These are phyloP conservation scores for Pestalotiopsis sp. DNA, from an alignment of 2,329 filamentous ascomycete genomes.

Conservation along the genomic window DNA sequence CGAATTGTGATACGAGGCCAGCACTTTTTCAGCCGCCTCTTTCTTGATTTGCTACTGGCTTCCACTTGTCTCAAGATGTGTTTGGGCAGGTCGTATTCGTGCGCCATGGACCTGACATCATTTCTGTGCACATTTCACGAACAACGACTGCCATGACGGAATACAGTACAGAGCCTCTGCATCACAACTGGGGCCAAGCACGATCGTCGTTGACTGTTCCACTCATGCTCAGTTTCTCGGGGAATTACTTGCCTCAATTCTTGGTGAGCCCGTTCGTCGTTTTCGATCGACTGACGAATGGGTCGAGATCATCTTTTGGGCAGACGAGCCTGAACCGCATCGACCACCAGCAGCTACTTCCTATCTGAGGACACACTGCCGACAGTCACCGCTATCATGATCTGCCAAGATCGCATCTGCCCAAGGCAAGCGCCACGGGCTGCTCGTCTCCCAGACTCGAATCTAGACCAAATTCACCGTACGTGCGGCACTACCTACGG, in stretches of 20 bases:
- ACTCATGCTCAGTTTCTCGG: neutral
- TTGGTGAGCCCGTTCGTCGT: neutral
- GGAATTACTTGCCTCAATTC: neutral
- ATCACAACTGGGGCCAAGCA: neutral
- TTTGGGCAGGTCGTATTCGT: neutral
- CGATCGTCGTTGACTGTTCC: neutral
- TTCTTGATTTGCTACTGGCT: neutral
- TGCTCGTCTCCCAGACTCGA: neutral
- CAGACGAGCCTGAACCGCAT: neutral
- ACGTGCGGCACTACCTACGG: neutral
- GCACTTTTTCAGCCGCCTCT: neutral
- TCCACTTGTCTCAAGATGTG: constrained; percentile 1
- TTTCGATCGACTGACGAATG: neutral
- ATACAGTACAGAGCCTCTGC: neutral
- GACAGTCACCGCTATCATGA: neutral
- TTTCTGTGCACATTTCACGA: neutral
- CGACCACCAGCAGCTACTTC: neutral
- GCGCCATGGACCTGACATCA: neutral
- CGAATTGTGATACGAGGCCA: neutral
- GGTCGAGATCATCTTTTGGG: neutral
- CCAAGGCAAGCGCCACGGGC: neutral
- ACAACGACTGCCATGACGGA: neutral
- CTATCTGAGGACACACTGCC: neutral
- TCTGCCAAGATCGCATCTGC: neutral
- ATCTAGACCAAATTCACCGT: neutral